Percentiles rank a stretch among this genome's conserved stretches.
These are phyloP conservation scores for Bauhinia variegata DNA, from an alignment of 306 rosid species.

Conservation along the genomic window DNA sequence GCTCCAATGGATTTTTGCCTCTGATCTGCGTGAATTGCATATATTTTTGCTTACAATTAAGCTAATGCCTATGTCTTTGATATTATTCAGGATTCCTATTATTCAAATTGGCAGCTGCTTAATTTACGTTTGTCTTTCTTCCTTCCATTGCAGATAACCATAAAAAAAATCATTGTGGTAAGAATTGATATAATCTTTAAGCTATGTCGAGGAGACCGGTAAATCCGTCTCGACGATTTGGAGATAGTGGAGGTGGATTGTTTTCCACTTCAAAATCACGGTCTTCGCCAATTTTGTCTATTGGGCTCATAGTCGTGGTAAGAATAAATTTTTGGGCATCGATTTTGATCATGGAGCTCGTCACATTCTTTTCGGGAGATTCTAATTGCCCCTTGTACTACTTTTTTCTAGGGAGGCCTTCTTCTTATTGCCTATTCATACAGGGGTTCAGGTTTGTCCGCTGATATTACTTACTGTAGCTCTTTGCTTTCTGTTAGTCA, in stretches of 20 bases:
- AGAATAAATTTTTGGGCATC: background rate
- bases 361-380: slow-evolving; percentile 26
- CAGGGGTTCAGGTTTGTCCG: slow-evolving; percentile 48
- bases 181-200: slow-evolving; percentile 7
- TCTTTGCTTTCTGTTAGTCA: background rate
- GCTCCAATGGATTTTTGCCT: background rate
- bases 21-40: slow-evolving; percentile 18
- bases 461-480: background rate
- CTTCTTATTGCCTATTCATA: slow-evolving; percentile 51
- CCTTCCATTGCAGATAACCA: slow-evolving; percentile 18
- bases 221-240: slow-evolving; percentile 58
- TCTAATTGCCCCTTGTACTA: slow-evolving; percentile 24
- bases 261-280: slow-evolving; percentile 49
- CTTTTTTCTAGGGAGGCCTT: slow-evolving; percentile 53
- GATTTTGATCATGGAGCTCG: slow-evolving; percentile 6
- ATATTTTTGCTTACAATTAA: slow-evolving; percentile 2
- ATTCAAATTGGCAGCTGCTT: background rate
- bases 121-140: background rate
- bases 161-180: slow-evolving; percentile 2
- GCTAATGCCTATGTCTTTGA: slow-evolving; percentile 5
- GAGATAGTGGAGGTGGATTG: slow-evolving; percentile 52
- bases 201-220: slow-evolving; percentile 66
- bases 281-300: slow-evolving; percentile 54
- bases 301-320: slow-evolving; percentile 53
- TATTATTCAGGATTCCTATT: background rate